A percentile compares a stretch with the other conserved stretches of the same genome.
phyloP scores from a whole-genome alignment of 2,329 filamentous ascomycete species.

The Lomentospora prolificans region DNA sequence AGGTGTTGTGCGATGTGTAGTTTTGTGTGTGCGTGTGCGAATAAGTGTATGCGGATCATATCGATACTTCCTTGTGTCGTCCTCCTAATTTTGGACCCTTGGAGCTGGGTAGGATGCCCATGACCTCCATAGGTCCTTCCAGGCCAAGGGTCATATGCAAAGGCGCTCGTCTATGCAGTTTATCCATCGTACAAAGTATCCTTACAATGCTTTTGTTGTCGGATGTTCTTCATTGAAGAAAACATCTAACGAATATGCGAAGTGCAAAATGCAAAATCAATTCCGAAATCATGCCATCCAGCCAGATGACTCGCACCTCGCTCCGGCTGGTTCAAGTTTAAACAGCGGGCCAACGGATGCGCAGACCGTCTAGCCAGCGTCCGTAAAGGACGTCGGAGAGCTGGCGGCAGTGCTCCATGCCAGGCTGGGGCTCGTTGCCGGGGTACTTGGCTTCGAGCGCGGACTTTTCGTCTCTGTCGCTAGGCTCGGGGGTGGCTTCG shows the following conservation, averaged over 20 bases:
- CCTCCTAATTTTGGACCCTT: neutral
- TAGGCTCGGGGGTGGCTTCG: conserved; percentile 26
- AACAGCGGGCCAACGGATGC: conserved; percentile 53
- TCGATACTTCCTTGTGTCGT: neutral
- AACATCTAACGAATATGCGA: neutral
- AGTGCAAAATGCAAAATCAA: neutral
- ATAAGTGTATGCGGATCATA: neutral
- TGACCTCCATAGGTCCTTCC: neutral
- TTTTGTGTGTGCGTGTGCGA: neutral
- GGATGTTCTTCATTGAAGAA: neutral
- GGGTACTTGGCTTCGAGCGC: conserved; percentile 43
- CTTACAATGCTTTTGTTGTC: neutral
- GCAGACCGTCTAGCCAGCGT: conserved; percentile 79
- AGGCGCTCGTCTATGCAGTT: neutral
- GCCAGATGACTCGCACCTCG: too few relatives aligned
- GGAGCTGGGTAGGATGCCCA: neutral
- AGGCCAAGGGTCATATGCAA: neutral
- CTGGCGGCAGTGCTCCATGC: conserved; percentile 88
- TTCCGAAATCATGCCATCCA: neutral
- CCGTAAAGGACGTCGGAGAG: conserved; percentile 84
- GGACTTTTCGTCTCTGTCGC: conserved; percentile 38
- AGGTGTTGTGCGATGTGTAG: neutral
- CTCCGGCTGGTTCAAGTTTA: too few relatives aligned
- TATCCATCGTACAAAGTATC: neutral
- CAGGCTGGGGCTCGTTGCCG: conserved; percentile 45